These are phyloP conservation scores for Malus sieversii DNA, from an alignment of 306 rosid species.

Conservation along the genomic window DNA sequence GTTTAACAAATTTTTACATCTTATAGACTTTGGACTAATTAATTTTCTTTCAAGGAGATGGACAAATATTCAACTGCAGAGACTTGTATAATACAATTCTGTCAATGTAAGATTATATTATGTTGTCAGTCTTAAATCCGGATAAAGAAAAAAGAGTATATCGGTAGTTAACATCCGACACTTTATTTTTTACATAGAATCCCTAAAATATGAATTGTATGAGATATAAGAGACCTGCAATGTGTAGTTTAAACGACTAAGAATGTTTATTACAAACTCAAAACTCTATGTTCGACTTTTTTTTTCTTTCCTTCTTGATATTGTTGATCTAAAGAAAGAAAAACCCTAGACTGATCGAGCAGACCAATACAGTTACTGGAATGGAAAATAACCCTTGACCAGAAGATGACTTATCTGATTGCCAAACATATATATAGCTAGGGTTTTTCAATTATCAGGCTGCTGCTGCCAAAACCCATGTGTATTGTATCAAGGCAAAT, in stretches of 20 bases:
- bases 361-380: background rate
- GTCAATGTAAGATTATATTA: too few species aligned
- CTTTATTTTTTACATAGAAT: too few species aligned
- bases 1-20: background rate
- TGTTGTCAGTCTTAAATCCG: too few species aligned
- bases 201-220: too few species aligned
- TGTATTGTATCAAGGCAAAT: constrained; percentile 32
- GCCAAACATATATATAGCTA: constrained; percentile 12
- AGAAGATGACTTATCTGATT: constrained; percentile 1
- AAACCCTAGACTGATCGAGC: background rate
- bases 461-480: constrained; percentile 36
- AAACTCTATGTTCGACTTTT: background rate
- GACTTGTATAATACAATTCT: background rate
- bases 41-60: background rate
- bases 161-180: too few species aligned
- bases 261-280: too few species aligned
- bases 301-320: too few species aligned
- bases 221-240: too few species aligned
- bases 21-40: too few species aligned
- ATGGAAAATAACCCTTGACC: background rate
- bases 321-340: too few species aligned
- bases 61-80: background rate
- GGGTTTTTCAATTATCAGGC: background rate
- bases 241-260: too few species aligned
- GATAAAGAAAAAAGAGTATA: too few species aligned